Conservation (phyloP, 208 protist genomes). For the Leptomonas pyrrhocoris region DNA sequence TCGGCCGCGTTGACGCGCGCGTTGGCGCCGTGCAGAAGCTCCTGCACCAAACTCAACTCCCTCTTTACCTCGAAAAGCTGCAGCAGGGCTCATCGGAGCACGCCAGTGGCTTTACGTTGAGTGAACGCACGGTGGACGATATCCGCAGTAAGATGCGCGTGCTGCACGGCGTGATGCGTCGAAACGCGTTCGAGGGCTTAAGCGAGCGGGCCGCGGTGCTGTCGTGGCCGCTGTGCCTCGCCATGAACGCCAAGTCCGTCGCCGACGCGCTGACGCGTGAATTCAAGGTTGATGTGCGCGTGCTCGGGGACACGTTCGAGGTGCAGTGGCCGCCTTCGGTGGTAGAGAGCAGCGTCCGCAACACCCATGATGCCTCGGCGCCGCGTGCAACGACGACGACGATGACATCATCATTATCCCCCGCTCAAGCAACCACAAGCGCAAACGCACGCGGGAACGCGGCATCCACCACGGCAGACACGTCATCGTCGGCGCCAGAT, state of each 20-base stretch:
- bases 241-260: constrained; percentile 50
- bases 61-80: constrained; percentile 56
- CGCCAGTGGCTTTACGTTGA: constrained; percentile 42
- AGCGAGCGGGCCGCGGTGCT: constrained; percentile 79
- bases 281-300: constrained; percentile 75
- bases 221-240: constrained; percentile 75
- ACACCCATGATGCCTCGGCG: background rate
- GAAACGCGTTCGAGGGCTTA: constrained; percentile 62
- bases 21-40: constrained; percentile 50
- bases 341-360: background rate
- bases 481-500: background rate
- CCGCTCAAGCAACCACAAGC: too few species aligned
- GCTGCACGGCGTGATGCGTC: constrained; percentile 63
- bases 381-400: too few species aligned
- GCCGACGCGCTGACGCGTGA: constrained; percentile 60
- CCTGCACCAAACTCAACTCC: constrained; percentile 85
- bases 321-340: constrained; percentile 36
- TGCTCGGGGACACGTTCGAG: constrained; percentile 62
- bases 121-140: constrained; percentile 59
- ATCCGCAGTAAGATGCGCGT: constrained; percentile 76
- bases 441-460: too few species aligned
- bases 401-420: too few species aligned
- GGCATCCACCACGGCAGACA: background rate
- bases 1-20: constrained; percentile 79
- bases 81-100: background rate